Evolutionary conservation across 192 early-diverging fungal species (phyloP), one percentile per base, ranked within the genome.

Genomic region (Coemansia aciculifera): DNA sequence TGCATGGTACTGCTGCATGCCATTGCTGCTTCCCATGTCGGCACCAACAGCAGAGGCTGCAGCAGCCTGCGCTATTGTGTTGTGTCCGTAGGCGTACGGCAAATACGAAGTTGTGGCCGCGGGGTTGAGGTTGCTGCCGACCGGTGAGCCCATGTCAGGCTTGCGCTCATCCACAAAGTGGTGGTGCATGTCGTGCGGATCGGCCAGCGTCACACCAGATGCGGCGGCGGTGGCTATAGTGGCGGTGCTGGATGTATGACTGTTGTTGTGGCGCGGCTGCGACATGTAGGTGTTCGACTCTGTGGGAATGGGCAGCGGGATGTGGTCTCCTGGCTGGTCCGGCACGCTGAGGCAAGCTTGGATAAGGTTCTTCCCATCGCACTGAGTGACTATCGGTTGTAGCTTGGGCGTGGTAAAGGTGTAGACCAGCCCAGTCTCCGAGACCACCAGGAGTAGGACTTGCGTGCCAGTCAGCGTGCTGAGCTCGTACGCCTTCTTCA

Each of bases 401-500:
- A 97, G 86, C 82, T 95, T 95, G 38, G 91, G 91, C 24, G 95
- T 97, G 7, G 95, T 94, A 75, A 95, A 96, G 15, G 94, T 96
- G 79, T 96, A 96, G 10, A 97, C 94, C 42, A 95, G 90, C 24
- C 95, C 95, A 48, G 94, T 96, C 77, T 97, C 95, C 9, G 93
- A 95, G 40, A 95, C 95, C 15, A 97, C 94, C 62, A 97, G 77
- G 38, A 97, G 85, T 39, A 97, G 83, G 10, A 96, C 94, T 84
- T 97, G 94, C 6, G 95, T 97, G 49, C 95, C 95, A 6, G 95
- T 97, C 68, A 97, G 85, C 7, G 94, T 95, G 70, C 89, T 90
- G 8, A 97, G 87, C 75, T 97, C 95, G 70, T 92, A 96, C 5
- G 94, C 95, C 90, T 98, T 98, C 82, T 98, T 98, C 96, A 98